Percentiles rank a stretch among this genome's conserved stretches.
phyloP scores from a whole-genome alignment of 2,329 filamentous ascomycete genomes.

The Zasmidium citrigriseum region DNA sequence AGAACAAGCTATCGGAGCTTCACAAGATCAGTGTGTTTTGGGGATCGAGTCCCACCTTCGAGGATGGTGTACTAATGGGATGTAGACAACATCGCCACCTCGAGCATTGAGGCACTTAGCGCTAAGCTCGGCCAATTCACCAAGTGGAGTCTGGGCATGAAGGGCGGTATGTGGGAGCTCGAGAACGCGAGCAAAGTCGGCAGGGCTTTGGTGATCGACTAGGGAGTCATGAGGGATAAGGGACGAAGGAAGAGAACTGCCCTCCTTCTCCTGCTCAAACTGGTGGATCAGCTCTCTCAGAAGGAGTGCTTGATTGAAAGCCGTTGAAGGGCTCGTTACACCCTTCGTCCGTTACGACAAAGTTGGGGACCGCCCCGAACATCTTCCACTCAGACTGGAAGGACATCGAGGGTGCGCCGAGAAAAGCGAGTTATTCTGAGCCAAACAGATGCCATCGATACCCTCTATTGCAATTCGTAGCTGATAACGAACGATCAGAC shows the following conservation, averaged over 20 bases:
- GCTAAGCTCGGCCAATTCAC: constrained; percentile 21
- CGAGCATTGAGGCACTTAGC: constrained; percentile 16
- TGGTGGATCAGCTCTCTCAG: no score
- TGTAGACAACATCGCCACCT: constrained; percentile 14
- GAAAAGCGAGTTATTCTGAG: no score
- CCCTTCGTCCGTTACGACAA: no score
- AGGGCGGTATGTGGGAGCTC: constrained; percentile 18
- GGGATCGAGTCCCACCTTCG: background rate
- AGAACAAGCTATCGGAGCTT: constrained; percentile 21
- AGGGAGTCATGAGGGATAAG: no score
- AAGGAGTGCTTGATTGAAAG: no score
- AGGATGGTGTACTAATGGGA: background rate
- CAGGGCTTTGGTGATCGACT: background rate
- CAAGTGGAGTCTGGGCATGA: constrained; percentile 24
- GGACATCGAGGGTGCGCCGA: no score
- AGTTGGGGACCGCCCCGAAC: no score
- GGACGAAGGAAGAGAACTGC: background rate
- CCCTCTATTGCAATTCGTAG: background rate
- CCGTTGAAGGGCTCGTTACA: no score
- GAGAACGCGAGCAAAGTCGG: constrained; percentile 8
- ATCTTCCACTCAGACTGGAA: no score
- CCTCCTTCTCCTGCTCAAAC: no score
- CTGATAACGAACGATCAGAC: background rate
- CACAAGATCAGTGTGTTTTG: constrained; percentile 23
- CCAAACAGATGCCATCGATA: no score